Base-by-base conservation (phyloP, 768 basidiomycete genomes). In the Hygrophorus russula region DNA sequence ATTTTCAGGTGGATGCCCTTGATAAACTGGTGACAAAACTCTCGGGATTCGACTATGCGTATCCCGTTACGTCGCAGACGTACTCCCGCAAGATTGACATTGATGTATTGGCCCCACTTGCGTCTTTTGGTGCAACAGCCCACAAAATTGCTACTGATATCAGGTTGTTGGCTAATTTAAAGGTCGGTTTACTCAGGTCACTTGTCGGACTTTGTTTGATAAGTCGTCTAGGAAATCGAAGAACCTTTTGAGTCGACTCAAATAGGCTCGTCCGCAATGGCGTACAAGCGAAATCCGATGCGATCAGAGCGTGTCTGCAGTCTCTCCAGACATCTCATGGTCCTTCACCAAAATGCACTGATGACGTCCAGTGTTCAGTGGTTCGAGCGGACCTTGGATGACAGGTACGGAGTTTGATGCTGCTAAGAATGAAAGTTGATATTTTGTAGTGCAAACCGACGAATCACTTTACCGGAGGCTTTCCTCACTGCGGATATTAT, bases 211-310 rank as follows among this genome's bases (percentile, higher is more conserved):
- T 20, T 15, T 15, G 14, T 3, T 10, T 24, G n/a, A 20, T 1
- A 17, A 14, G 8, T 35, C 28, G 20, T 11, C 7, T 40, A 87
- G 81, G 96, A 98, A 78, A 73, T 99, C 36, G 96, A 99, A 64
- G 96, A 99, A 59, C 96, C 96, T 0, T 98, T 98, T 62, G 94
- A 99, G 63, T 87, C 91, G 41, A 94, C 94, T 14, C 96, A 99
- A 66, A 99, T 98, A 51, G 96, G 96, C 5, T 87, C 85, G 8
- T 90, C 85, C 0, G 92, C 92, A 1, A 98, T 98, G 94, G 94
- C 94, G 7, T 98, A 98, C 77, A 97, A 98, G 67, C 78, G 94
- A 44, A 98, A 99, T 64, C 96, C 96, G 5, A 99, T 99, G 96
- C 88, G 96, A 45, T 93, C 80, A 45, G 96, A 99, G 64, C 84